These are phyloP conservation scores for Obelidium mucronatum DNA, from an alignment of 192 early-diverging fungal species.

Conservation along the genomic window DNA sequence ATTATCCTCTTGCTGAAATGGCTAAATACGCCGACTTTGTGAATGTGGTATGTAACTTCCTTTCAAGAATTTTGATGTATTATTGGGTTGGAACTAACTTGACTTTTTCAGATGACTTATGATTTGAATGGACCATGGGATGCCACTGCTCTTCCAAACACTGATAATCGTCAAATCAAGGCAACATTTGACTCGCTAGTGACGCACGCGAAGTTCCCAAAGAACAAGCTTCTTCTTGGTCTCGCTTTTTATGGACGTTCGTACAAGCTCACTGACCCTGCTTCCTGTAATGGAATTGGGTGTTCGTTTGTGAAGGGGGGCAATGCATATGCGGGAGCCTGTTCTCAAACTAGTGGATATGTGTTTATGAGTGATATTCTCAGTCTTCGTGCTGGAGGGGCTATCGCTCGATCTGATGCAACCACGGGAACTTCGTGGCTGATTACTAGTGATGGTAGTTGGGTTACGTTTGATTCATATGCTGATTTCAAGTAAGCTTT, in stretches of 20 bases:
- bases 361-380: not conserved
- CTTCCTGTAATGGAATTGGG: conserved; percentile 14
- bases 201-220: not conserved
- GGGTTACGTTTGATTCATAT: conserved; percentile 8
- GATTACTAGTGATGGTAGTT: not conserved
- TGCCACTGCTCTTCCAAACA: not conserved
- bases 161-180: not conserved
- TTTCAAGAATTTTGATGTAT: not conserved
- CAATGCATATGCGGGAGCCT: not conserved
- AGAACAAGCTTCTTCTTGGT: not conserved
- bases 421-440: conserved; percentile 7
- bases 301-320: not conserved
- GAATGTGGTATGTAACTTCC: not conserved
- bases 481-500: conserved; percentile 5
- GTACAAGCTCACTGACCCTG: not conserved
- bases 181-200: not conserved
- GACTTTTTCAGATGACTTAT: not conserved
- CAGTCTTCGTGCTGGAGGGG: not conserved
- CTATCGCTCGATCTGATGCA: not conserved
- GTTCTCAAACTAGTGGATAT: not conserved
- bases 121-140: conserved; percentile 30
- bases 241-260: conserved; percentile 11
- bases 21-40: conserved; percentile 14
- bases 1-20: conserved; percentile 8
- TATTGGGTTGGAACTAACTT: not conserved